Percentiles rank a stretch among this genome's conserved stretches.
These are phyloP conservation scores for Colletotrichum lupini DNA, from an alignment of 2,329 filamentous ascomycete species.

Conservation along the genomic window DNA sequence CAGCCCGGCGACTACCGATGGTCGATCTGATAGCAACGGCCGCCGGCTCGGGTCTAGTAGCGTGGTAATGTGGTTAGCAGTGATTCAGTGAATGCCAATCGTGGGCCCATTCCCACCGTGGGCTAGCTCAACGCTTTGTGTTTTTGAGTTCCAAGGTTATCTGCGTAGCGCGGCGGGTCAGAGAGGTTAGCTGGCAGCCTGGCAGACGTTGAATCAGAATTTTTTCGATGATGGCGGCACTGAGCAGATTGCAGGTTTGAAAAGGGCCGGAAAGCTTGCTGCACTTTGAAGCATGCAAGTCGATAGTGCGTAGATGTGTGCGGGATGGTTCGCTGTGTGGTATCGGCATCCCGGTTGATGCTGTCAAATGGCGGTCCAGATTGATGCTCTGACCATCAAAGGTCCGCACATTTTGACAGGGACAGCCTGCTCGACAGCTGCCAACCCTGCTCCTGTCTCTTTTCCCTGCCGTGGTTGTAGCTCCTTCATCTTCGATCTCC, in stretches of 20 bases:
- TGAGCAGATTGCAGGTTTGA: not conserved
- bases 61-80: not conserved
- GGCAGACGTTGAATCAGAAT: not conserved
- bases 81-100: not conserved
- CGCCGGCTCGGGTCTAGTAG: not conserved
- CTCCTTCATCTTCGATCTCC: not conserved
- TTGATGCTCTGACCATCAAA: not conserved
- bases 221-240: not conserved
- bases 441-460: constrained; percentile 2
- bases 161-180: not conserved
- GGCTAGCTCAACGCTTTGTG: not conserved
- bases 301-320: not conserved
- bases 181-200: not conserved
- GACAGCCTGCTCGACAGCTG: not conserved
- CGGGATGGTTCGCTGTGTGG: not conserved
- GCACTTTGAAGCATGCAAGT: not conserved
- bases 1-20: not conserved
- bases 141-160: not conserved
- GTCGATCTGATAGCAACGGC: constrained; percentile 1
- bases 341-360: not conserved
- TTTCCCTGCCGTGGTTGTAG: not conserved
- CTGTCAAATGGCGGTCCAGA: constrained; percentile 7
- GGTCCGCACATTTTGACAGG: too few species aligned
- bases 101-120: not conserved
- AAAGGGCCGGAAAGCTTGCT: not conserved